These are phyloP conservation scores for Alternaria alternata DNA, from an alignment of 2,329 filamentous ascomycete genomes.

Conservation along the genomic window DNA sequence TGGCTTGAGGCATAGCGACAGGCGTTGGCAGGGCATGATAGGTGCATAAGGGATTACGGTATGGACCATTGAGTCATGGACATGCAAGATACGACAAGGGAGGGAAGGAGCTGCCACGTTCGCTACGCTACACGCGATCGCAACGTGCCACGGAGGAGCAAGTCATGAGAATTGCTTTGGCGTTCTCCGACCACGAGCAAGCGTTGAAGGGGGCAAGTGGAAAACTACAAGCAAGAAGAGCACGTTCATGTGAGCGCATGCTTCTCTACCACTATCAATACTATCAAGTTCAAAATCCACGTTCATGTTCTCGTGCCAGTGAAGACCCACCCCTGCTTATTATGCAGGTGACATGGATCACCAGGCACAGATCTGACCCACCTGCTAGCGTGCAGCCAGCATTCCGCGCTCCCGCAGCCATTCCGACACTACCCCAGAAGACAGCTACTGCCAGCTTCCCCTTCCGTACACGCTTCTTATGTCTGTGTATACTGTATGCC, in stretches of 20 bases:
- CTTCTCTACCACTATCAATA: conserved; percentile 13
- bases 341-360: conserved; percentile 16
- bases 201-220: conserved; percentile 12
- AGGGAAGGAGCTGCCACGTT: conserved; percentile 1
- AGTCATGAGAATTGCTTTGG: conserved; percentile 23
- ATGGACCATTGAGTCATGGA: conserved; percentile 5
- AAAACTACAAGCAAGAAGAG: conserved; percentile 20
- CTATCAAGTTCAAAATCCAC: not conserved
- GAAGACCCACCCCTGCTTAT: not conserved
- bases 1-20: conserved; percentile 47
- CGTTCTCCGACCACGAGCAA: conserved; percentile 20
- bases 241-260: conserved; percentile 10
- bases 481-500: conserved; percentile 8
- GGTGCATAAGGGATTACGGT: conserved; percentile 26
- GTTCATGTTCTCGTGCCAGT: not conserved
- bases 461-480: not conserved
- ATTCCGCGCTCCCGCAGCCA: conserved; percentile 18
- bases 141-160: conserved; percentile 21
- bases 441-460: conserved; percentile 1
- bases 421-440: conserved; percentile 19
- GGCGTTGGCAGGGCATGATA: conserved; percentile 43
- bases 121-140: conserved; percentile 11
- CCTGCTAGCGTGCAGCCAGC: conserved; percentile 12
- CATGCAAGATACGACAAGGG: conserved; percentile 4
- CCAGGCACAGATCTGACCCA: conserved; percentile 16